Base-by-base conservation (phyloP, 2,329 filamentous ascomycete species). In the Lachnum nothofagi region DNA sequence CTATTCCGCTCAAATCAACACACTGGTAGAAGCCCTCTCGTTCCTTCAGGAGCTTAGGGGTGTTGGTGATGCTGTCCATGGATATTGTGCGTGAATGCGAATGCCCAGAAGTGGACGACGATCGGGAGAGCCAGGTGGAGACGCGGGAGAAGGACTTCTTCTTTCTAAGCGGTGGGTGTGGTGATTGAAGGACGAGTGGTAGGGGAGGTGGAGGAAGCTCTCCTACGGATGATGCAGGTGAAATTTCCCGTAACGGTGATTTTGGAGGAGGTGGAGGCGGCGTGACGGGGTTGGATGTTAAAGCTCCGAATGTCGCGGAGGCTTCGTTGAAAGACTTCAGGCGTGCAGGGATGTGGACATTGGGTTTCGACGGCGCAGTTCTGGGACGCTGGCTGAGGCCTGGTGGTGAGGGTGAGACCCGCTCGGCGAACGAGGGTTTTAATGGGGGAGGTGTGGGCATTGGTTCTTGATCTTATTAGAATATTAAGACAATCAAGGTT, bases 71-170 rank as follows among this genome's bases (percentile, higher is more conserved):
- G 3, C 73, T 74, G 52, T 78, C 73, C 24, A 75, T 59, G 48
- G 70, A 72, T 43, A 72, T 63, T 43, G 71, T 69, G 16, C 65
- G 65, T 25, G 61, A 64, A 45, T 66, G 64, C 48, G 61, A 64
- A 45, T 66, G 64, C 48, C 19, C 35, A 22, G 7, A 19, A 1
- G 2, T 70, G 12, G 14, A 40, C 35, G 9, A 61, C 58, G 16
- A 66, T 63, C 38, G 75, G 56, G 77, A 79, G 22, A 83, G 68
- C 79, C 80, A 83, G 56, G 65, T 74, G 2, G 80, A 82, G 7
- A 83, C 77, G 14, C 74, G 72, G 8, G 79, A 80, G 60, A 85
- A 83, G 0, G 80, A 82, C 60, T 83, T 84, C 71, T 83, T 84
- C 70, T 83, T 83, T 50, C 80, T 71, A 53, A 83, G 62, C 1